Percentiles rank a stretch among this genome's conserved stretches.
Conservation (phyloP, 2,329 filamentous ascomycete species). For the Botrytis squamosa region DNA sequence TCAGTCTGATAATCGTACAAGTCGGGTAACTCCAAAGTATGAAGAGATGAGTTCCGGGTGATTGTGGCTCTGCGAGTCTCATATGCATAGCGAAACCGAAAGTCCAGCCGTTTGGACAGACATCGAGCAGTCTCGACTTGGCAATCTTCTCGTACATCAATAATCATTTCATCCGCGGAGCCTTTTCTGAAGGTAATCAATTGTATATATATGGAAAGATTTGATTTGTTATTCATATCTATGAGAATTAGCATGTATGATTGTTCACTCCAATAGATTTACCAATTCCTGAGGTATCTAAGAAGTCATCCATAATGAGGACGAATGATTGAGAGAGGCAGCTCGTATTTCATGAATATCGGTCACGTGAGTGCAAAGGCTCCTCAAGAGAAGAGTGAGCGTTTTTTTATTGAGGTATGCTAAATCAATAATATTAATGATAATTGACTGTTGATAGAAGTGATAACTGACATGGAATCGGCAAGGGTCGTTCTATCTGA, state of each 20-base stretch:
- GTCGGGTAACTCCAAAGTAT: background rate
- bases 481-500: background rate
- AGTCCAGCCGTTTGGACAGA: background rate
- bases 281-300: slow-evolving; percentile 22
- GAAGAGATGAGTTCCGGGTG: background rate
- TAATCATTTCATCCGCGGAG: background rate
- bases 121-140: slow-evolving; percentile 4
- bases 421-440: background rate
- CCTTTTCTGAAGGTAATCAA: slow-evolving; percentile 26
- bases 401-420: background rate
- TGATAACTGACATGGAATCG: background rate
- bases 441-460: background rate
- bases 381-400: background rate
- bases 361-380: background rate
- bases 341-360: background rate
- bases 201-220: slow-evolving; percentile 24
- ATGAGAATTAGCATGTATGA: slow-evolving; percentile 7
- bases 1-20: background rate
- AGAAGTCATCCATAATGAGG: slow-evolving; percentile 15
- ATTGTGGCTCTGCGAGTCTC: slow-evolving; percentile 5
- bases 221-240: slow-evolving; percentile 27
- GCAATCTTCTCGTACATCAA: slow-evolving; percentile 19
- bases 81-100: background rate
- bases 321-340: background rate
- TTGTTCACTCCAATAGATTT: background rate